phyloP scores from a whole-genome alignment of 1,284 basidiomycete genomes.

The Ganoderma sp. region DNA sequence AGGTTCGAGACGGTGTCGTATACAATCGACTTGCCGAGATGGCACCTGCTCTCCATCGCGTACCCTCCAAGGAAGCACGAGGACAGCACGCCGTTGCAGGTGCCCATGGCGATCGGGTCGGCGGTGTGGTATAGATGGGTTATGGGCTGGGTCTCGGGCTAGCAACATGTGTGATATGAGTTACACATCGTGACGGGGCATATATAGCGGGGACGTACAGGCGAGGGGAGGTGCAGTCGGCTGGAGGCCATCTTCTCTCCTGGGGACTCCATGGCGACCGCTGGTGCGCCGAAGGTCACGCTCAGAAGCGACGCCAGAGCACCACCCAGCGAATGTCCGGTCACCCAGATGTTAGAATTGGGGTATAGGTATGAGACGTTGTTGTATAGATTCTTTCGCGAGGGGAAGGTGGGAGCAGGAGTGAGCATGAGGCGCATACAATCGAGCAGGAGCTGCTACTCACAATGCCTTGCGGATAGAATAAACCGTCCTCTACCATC shows the following conservation, averaged over 20 bases:
- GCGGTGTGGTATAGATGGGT: constrained; percentile 88
- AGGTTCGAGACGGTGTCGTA: constrained; percentile 91
- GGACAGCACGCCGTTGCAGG: constrained; percentile 78
- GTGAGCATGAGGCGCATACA: not conserved
- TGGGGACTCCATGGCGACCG: constrained; percentile 89
- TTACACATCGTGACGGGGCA: not conserved
- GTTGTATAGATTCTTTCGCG: constrained; percentile 83
- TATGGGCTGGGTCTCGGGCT: constrained; percentile 77
- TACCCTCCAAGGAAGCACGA: constrained; percentile 77
- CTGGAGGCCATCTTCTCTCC: constrained; percentile 87
- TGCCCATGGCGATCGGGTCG: constrained; percentile 86
- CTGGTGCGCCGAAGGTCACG: constrained; percentile 91
- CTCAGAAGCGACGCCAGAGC: constrained; percentile 87
- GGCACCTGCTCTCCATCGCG: constrained; percentile 85
- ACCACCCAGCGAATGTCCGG: constrained; percentile 89
- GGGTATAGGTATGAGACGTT: constrained; percentile 96
- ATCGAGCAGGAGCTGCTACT: constrained; percentile 36
- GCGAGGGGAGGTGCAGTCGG: constrained; percentile 87
- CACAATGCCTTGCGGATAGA: constrained; percentile 86
- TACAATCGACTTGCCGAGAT: constrained; percentile 82
- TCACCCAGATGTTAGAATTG: constrained; percentile 90
- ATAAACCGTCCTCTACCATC: constrained; percentile 84
- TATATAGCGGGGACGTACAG: constrained; percentile 50
- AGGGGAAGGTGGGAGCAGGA: not conserved
- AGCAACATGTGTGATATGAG: not conserved